Percentiles rank a stretch among this genome's conserved stretches.
These are phyloP conservation scores for Dendrobium nobile DNA, from an alignment of 106 monocot species.

Conservation along the genomic window DNA sequence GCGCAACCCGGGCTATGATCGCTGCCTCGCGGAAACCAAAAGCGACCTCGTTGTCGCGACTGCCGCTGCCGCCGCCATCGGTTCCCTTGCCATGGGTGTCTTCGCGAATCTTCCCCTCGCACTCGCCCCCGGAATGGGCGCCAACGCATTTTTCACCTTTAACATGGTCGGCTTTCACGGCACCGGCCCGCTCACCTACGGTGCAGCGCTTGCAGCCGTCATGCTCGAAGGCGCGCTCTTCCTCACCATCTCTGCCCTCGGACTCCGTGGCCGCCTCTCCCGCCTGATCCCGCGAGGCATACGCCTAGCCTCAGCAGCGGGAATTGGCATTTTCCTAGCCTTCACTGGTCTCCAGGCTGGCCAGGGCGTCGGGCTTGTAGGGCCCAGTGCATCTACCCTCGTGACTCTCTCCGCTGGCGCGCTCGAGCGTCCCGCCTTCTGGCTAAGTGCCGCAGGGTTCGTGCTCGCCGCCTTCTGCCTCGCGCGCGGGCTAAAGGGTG, in stretches of 20 bases:
- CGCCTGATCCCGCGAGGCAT: conserved; percentile 48
- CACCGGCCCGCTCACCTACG: conserved; percentile 45
- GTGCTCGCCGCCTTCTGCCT: conserved; percentile 38
- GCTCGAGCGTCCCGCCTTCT: conserved; percentile 62
- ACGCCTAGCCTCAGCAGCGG: conserved; percentile 55
- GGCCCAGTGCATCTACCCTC: conserved; percentile 45
- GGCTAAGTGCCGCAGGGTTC: conserved; percentile 65
- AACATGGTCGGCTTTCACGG: conserved; percentile 65
- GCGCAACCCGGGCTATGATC: conserved; percentile 15
- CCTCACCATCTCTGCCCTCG: conserved; percentile 41
- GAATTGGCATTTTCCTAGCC: conserved; percentile 75
- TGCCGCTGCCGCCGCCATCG: conserved; percentile 19
- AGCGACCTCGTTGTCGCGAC: conserved; percentile 53
- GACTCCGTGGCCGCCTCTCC: conserved; percentile 46
- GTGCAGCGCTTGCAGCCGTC: conserved; percentile 46
- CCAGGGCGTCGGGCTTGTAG: conserved; percentile 55
- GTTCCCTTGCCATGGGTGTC: conserved; percentile 43
- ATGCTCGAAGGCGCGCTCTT: conserved; percentile 57
- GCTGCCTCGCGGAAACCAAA: conserved; percentile 23
- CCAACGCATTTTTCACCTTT: conserved; percentile 66
- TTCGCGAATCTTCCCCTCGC: conserved; percentile 67
- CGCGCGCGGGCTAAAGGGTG: conserved; percentile 30
- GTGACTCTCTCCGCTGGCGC: conserved; percentile 21
- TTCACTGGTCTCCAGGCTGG: conserved; percentile 55
- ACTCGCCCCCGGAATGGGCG: conserved; percentile 66